Evolutionary conservation across 78 protist species (phyloP), one percentile per base, ranked within the genome.

Genomic region (Speleostelium caveatum): DNA sequence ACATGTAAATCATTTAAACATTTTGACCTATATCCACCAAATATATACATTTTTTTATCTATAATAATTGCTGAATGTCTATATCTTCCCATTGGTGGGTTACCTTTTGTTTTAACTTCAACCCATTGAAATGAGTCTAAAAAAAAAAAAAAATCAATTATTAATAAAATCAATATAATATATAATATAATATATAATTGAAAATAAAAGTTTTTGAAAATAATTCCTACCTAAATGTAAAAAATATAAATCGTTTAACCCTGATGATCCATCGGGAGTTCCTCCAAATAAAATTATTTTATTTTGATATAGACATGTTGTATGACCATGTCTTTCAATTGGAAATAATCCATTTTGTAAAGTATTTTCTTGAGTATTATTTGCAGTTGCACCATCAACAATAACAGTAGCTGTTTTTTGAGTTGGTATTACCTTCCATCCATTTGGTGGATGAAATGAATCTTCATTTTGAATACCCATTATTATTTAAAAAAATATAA

Each of bases 201-300:
- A 26, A 60, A 28, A 24, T 41, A 45, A 42, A 42, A 26, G 16
- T 28, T 68, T 2, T 66, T 1, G 21, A 38, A 17, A 17, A 17
- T 42, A 24, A 26, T 68, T 42, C 0, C n/a, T 74, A 74, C 83
- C 83, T 58, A 74, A 74, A 38, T 22, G 38, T 35, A 74, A 42
- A 58, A 74, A 74, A 59, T 74, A 74, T 39, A 80, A 22, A 68
- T 80, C 89, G 30, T 60, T 56, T 45, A 80, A 72, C 19, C 89
- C 89, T 33, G 74, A 72, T 14, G 89, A 80, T 22, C 89, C 89
- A 68, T 80, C 89, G 0, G 89, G 89, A 51, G 89, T 80, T 38
- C 89, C 89, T 32, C 89, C 89, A 80, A 80, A 80, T 39, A 80
- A 59, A 68, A 80, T 68, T 3, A 80, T 26, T 6, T 51, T 56